A percentile compares a stretch with the other conserved stretches of the same genome.
Conservation (phyloP, 495 filamentous ascomycete species). For the Talaromyces trachyspermus region DNA sequence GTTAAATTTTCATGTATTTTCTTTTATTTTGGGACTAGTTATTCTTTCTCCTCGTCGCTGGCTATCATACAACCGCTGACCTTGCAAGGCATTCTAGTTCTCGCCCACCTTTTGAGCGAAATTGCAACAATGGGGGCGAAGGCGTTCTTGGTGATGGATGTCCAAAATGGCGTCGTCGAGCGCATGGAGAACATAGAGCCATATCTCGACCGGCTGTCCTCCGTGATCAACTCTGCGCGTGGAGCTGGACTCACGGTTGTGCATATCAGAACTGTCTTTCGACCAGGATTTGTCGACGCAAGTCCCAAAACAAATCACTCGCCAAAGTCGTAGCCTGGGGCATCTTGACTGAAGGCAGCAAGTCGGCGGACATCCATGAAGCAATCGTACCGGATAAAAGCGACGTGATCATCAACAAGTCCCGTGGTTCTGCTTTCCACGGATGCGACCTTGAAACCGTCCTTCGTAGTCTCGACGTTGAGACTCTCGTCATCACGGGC, state of each 20-base stretch:
- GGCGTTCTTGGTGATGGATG: conserved; percentile 30
- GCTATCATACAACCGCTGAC: too few species aligned
- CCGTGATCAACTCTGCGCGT: conserved; percentile 20
- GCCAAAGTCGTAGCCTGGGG: conserved; percentile 11
- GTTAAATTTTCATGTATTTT: too few species aligned
- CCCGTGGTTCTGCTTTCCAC: conserved; percentile 29
- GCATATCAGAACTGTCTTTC: conserved; percentile 27
- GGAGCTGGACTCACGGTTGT: conserved; percentile 19
- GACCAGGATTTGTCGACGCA: conserved; percentile 11
- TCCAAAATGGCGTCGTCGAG: conserved; percentile 24
- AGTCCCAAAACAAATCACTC: conserved; percentile 1
- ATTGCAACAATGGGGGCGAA: conserved; percentile 18
- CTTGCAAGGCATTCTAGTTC: too few species aligned
- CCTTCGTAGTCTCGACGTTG: conserved; percentile 21
- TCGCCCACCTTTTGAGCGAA: too few species aligned
- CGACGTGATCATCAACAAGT: conserved; percentile 28
- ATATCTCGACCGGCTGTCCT: conserved; percentile 21
- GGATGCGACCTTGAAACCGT: conserved; percentile 30
- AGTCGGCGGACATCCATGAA: conserved; percentile 16
- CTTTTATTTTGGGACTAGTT: too few species aligned
- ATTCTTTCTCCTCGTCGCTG: too few species aligned
- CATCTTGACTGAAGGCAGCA: conserved; percentile 17
- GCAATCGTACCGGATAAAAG: conserved; percentile 13
- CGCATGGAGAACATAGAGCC: conserved; percentile 8
- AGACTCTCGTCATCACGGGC: conserved; percentile 26